Evolutionary conservation across 176 grass and related monocot genomes (phyloP).

Genomic region (Musa schizocarpa): DNA sequence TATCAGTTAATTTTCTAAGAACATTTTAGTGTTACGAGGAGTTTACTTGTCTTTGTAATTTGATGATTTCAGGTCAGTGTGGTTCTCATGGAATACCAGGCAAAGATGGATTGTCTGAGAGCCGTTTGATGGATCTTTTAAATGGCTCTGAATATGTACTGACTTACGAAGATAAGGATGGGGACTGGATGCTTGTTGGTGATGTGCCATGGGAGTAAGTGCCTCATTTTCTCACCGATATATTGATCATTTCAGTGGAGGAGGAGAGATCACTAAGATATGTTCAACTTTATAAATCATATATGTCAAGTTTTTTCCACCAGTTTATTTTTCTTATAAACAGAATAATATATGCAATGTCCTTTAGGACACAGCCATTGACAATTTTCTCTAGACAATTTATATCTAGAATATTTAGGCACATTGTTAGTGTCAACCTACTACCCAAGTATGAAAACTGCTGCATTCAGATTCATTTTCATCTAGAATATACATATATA

Average conservation of each 20-base stretch:
- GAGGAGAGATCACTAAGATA: background rate
- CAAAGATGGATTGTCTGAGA: slow-evolving; percentile 45
- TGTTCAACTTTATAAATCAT: background rate
- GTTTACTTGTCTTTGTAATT: slow-evolving; percentile 23
- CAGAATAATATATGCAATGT: background rate
- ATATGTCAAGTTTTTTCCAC: background rate
- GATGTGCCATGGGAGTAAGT: slow-evolving; percentile 83
- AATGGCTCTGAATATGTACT: slow-evolving; percentile 61
- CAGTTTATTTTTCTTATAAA: background rate
- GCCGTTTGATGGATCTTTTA: slow-evolving; percentile 26
- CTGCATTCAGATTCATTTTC: background rate
- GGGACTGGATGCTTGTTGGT: slow-evolving; percentile 84
- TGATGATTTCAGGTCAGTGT: slow-evolving; percentile 22
- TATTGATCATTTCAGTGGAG: background rate
- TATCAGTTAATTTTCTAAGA: background rate
- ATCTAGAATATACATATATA: background rate
- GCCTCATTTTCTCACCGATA: background rate
- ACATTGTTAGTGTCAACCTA: too few relatives aligned
- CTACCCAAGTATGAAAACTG: background rate
- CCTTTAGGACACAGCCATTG: background rate
- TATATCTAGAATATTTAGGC: background rate
- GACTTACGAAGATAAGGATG: slow-evolving; percentile 89
- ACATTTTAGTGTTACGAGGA: slow-evolving; percentile 4
- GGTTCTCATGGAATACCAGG: slow-evolving; percentile 27
- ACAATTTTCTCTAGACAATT: background rate